Evolutionary conservation across 371 early-diverging fungal species (phyloP).

Genomic region (Actinomortierella wolfii): DNA sequence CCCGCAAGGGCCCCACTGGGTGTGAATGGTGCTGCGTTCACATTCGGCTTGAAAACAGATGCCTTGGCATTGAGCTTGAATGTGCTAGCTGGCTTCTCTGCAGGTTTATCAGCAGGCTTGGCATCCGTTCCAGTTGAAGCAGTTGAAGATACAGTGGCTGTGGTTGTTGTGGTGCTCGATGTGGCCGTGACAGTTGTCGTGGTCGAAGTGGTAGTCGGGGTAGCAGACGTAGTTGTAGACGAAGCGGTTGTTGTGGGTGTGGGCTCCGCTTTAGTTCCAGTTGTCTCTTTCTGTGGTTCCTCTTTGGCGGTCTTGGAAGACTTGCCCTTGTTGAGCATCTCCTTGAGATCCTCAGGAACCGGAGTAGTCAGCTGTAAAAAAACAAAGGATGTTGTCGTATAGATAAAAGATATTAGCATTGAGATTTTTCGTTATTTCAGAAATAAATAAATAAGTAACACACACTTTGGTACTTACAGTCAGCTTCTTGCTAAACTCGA

Average conservation of each 20-base stretch:
- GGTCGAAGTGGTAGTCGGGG: slow-evolving; percentile 10
- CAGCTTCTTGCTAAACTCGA: slow-evolving; percentile 77
- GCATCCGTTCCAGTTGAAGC: slow-evolving; percentile 13
- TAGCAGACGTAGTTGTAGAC: slow-evolving; percentile 5
- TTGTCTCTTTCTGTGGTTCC: slow-evolving; percentile 6
- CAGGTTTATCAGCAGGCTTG: slow-evolving; percentile 29
- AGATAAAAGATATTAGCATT: no score
- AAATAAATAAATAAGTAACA: not conserved
- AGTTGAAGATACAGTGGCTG: slow-evolving; percentile 10
- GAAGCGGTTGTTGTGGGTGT: slow-evolving; percentile 16
- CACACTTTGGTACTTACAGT: slow-evolving; percentile 54
- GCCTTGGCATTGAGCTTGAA: slow-evolving; percentile 90
- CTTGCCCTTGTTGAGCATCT: slow-evolving; percentile 51
- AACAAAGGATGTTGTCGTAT: not conserved
- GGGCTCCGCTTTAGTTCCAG: slow-evolving; percentile 18
- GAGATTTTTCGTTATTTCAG: slow-evolving; percentile 20
- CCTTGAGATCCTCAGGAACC: slow-evolving; percentile 75
- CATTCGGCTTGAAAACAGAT: slow-evolving; percentile 87
- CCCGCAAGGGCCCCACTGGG: slow-evolving; percentile 50
- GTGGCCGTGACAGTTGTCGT: slow-evolving; percentile 12
- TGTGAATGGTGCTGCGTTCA: slow-evolving; percentile 76
- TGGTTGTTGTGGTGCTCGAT: slow-evolving; percentile 9
- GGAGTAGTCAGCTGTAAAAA: slow-evolving; percentile 64
- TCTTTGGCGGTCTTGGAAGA: slow-evolving; percentile 38
- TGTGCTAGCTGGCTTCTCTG: slow-evolving; percentile 15